Evolutionary conservation across 2,329 filamentous ascomycete species (phyloP).

Genomic region (Aspergillus terreus): DNA sequence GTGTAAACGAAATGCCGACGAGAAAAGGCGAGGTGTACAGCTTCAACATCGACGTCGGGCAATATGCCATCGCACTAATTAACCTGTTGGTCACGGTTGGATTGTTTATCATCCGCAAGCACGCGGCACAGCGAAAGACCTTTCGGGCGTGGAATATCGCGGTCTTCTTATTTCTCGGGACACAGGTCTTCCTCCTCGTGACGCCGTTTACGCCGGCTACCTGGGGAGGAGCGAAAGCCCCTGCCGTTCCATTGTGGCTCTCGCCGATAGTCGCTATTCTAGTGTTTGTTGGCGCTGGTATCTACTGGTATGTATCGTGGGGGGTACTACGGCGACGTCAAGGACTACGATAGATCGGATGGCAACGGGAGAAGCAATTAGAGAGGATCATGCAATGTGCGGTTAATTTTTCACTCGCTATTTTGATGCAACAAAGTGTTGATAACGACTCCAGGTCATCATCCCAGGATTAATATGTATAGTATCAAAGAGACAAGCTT

Average conservation of each 20-base stretch:
- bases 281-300: background rate
- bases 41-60: slow-evolving; percentile 30
- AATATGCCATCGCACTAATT: slow-evolving; percentile 30
- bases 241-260: background rate
- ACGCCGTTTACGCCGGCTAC: slow-evolving; percentile 48
- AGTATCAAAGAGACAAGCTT: background rate
- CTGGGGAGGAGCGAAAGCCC: background rate
- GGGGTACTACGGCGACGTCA: background rate
- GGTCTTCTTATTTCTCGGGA: slow-evolving; percentile 55
- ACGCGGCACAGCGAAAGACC: slow-evolving; percentile 39
- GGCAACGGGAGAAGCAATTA: background rate
- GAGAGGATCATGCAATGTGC: too few relatives aligned
- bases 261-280: background rate
- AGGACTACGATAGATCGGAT: background rate
- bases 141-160: slow-evolving; percentile 32
- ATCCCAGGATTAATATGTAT: too few relatives aligned
- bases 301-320: background rate
- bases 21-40: slow-evolving; percentile 32
- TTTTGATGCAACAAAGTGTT: too few relatives aligned
- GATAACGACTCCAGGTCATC: too few relatives aligned
- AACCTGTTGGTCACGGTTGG: slow-evolving; percentile 29
- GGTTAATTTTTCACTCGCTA: too few relatives aligned
- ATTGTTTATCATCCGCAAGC: slow-evolving; percentile 39
- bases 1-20: background rate
- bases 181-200: slow-evolving; percentile 59